Evolutionary conservation across 2,329 filamentous ascomycete species (phyloP), one percentile per base, ranked within the genome.

Genomic region (Cladophialophora exuberans): DNA sequence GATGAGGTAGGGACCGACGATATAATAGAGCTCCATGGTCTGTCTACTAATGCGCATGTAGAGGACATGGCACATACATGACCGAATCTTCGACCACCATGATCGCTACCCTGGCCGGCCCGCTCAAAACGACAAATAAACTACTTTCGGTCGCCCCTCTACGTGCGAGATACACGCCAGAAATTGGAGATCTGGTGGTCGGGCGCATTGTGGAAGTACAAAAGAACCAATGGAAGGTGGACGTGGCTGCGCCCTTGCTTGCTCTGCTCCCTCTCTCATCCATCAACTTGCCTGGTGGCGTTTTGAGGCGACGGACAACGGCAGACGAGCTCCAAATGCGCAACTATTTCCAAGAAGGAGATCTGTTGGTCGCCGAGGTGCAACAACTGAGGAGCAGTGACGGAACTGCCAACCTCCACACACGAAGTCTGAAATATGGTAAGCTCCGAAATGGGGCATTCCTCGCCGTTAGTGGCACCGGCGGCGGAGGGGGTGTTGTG

Each of bases 301-400:
- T 96, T 62, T 79, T 97, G 66, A 84, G 94, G 55, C 89, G 93
- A 69, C 82, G 94, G 62, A 99, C 94, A 23, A 92, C 93, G 67
- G 95, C 94, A 13, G 94, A 99, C 72, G 94, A 97, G 77, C 80
- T 99, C 66, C 94, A 97, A 74, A 97, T 99, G 73, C 85, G 94
- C 46, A 90, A 86, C n/a, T 99, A 97, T 74, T 97, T 99, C 76
- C 86, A 88, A 51, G 94, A 99, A 73, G 94, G 94, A 10, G 94
- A 99, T 70, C 76, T 99, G 48, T 77, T 99, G 13, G 89, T 97
- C 15, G 94, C 94, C 1, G 94, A 99, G 75, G 94, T 99, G 51
- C 94, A 99, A 79, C 84, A 84, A 64, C 79, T 99, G 51, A 54
- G 61, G 28, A 90, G 91, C 70, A 82, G 85, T 54, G 93, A 97